Evolutionary conservation across 495 filamentous ascomycete genomes (phyloP), one percentile per base, ranked within the genome.

Genomic region (Astrothelium subdiscretum): DNA sequence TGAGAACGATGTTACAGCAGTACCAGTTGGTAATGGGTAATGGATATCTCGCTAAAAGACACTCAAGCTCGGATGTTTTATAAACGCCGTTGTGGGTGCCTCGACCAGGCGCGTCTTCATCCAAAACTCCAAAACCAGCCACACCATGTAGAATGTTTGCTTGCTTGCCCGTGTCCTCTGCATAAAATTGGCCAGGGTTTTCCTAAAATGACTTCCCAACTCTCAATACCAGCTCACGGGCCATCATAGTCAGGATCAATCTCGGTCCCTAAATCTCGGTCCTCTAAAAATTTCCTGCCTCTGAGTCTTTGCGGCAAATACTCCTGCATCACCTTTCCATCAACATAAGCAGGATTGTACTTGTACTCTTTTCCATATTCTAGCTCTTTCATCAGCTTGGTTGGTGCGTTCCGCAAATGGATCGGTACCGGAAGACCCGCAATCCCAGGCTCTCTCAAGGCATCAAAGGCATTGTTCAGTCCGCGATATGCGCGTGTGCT

Each of bases 301-400:
- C 72, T 72, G 29, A 98, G 70, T 62, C 80, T 78, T 60, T 87
- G 85, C 0, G 94, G 94, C 18, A 98, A 72, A 76, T 98, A 98
- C 54, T 94, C 88, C 74, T 98, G 94, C 67, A 78, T 80, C 20
- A 97, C 91, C 68, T 77, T 83, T n/a, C 94, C 94, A 64, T 91
- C 84, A 66, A 78, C 74, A 69, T 89, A 98, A 67, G 91, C 86
- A 0, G 94, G 94, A 68, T 95, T 95, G 73, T 98, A 98, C 70
- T 98, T 98, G 71, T 98, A 98, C 71, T 89, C 90, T 58, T 80
- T 85, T 11, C 94, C 94, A 66, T 90, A 91, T 1, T 90, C 92
- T 57, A 97, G 74, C 69, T 97, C 92, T 66, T 89, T 88, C 94
- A 98, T 95, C 67, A 97, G 68, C 68, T 83, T 81, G 6, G 94